Conservation (phyloP, 2,329 filamentous ascomycete species). For the Cytospora chrysosperma region DNA sequence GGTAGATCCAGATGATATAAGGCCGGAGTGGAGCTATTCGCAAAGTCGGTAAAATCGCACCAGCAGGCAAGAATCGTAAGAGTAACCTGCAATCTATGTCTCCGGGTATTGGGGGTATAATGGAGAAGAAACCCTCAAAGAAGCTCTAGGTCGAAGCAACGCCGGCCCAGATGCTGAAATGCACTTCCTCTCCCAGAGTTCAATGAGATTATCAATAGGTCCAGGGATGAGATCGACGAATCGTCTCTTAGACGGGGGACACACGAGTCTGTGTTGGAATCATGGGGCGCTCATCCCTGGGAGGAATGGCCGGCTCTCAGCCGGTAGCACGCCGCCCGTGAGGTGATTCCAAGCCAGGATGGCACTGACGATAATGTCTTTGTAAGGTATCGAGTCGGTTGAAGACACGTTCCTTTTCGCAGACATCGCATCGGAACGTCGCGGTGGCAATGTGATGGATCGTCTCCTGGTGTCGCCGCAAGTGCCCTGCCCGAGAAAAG, state of each 20-base stretch:
- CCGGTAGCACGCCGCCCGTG: constrained; percentile 26
- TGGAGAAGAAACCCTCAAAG: constrained; percentile 9
- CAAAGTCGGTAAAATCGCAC: not conserved
- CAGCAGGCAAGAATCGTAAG: constrained; percentile 6
- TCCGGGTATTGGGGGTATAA: constrained; percentile 24
- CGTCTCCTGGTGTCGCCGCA: constrained; percentile 23
- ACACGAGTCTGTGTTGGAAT: constrained; percentile 18
- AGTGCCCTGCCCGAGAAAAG: constrained; percentile 23
- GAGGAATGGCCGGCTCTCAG: constrained; percentile 4
- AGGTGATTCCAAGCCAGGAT: constrained; percentile 42
- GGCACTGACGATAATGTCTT: constrained; percentile 32
- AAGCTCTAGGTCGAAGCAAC: constrained; percentile 22
- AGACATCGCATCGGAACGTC: constrained; percentile 23
- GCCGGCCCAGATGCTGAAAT: constrained; percentile 24
- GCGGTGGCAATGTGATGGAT: constrained; percentile 23
- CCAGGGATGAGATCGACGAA: constrained; percentile 17
- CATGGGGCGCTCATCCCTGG: constrained; percentile 9
- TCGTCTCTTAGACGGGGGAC: not conserved
- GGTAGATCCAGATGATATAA: constrained; percentile 5
- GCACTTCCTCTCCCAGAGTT: constrained; percentile 13
- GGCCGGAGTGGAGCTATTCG: not conserved
- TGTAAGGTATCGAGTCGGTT: constrained; percentile 23
- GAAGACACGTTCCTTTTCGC: constrained; percentile 23
- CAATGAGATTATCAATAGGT: constrained; percentile 10
- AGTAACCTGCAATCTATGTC: constrained; percentile 21